phyloP scores from a whole-genome alignment of 371 early-diverging fungal genomes.

The Nematocida major region DNA sequence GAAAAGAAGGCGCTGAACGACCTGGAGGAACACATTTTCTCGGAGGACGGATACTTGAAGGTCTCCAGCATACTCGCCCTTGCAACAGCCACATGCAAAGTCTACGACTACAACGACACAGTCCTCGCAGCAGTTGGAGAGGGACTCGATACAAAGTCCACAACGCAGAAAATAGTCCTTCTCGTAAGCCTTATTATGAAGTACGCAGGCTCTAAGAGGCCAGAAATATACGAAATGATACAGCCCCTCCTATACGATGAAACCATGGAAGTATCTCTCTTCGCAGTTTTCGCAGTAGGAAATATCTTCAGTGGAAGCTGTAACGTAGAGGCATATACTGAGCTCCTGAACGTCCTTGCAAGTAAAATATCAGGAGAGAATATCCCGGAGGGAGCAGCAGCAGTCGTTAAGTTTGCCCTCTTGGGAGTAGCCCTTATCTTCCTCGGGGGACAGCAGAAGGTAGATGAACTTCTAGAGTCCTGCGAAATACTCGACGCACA shows the following conservation, averaged over 20 bases:
- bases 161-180: constrained; percentile 43
- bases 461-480: constrained; percentile 36
- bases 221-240: constrained; percentile 25
- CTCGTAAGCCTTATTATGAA: constrained; percentile 45
- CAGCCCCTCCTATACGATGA: constrained; percentile 7
- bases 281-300: constrained; percentile 56
- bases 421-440: constrained; percentile 61
- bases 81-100: constrained; percentile 30
- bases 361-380: constrained; percentile 37
- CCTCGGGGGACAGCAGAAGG: constrained; percentile 42
- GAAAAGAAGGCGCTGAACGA: constrained; percentile 51
- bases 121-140: constrained; percentile 50
- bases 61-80: constrained; percentile 55
- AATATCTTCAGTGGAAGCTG: constrained; percentile 51
- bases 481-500: constrained; percentile 15
- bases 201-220: constrained; percentile 32
- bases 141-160: constrained; percentile 31
- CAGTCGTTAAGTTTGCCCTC: constrained; percentile 48
- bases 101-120: constrained; percentile 54
- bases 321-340: constrained; percentile 51
- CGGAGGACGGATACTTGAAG: constrained; percentile 32
- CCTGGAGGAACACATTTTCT: constrained; percentile 57
- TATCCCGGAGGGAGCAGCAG: constrained; percentile 29
- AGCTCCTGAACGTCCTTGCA: constrained; percentile 47
- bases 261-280: constrained; percentile 28